Conservation (phyloP, 129 eudicot species). For the Pulicaria dysenterica region DNA sequence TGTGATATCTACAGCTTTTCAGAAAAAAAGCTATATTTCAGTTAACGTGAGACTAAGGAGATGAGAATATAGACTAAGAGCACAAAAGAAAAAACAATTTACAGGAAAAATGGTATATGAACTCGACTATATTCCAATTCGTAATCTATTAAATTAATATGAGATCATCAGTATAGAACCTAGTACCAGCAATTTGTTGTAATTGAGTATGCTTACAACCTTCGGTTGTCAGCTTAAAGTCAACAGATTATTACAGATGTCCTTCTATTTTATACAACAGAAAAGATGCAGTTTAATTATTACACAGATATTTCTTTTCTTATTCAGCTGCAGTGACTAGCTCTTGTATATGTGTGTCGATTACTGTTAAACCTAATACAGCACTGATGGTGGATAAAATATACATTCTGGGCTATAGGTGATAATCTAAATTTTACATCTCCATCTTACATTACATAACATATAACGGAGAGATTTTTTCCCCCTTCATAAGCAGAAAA, state of each 20-base stretch:
- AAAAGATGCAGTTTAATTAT: too few species aligned
- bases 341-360: too few species aligned
- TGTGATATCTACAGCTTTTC: too few species aligned
- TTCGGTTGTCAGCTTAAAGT: neutral
- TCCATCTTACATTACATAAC: neutral
- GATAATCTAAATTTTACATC: neutral
- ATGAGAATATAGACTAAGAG: too few species aligned
- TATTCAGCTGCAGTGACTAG: too few species aligned
- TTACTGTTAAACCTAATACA: too few species aligned
- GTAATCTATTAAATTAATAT: neutral
- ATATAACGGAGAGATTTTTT: neutral
- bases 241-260: neutral
- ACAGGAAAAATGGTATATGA: neutral
- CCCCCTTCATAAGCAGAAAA: slow-evolving; percentile 13
- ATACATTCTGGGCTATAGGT: neutral
- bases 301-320: too few species aligned
- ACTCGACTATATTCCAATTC: neutral
- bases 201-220: too few species aligned
- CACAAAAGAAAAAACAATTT: neutral
- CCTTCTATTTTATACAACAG: too few species aligned
- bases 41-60: too few species aligned
- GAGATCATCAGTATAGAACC: neutral
- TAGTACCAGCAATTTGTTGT: neutral
- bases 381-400: neutral
- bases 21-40: too few species aligned